phyloP scores from a whole-genome alignment of 148 eudicot species.

The Euryodendron excelsum region DNA sequence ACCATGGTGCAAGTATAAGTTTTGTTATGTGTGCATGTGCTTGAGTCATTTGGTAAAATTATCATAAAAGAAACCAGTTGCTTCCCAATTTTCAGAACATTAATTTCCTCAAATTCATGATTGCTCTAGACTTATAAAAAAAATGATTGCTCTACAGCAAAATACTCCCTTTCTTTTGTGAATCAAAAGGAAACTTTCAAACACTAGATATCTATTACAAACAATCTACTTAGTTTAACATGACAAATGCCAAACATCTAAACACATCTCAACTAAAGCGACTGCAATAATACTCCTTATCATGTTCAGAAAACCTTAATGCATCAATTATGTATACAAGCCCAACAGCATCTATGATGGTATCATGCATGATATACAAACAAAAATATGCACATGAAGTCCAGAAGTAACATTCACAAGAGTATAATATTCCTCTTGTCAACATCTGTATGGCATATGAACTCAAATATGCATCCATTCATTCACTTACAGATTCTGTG shows the following conservation, averaged over 20 bases:
- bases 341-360: neutral
- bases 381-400: neutral
- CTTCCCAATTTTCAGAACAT: constrained; percentile 1
- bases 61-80: neutral
- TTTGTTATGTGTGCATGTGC: neutral
- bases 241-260: neutral
- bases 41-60: neutral
- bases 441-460: neutral
- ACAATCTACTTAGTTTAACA: no score
- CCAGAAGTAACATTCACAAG: neutral
- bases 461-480: neutral
- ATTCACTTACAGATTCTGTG: constrained; percentile 64
- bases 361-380: neutral
- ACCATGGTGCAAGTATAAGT: neutral
- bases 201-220: neutral
- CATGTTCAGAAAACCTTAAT: neutral
- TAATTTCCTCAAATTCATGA: neutral
- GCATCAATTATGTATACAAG: neutral
- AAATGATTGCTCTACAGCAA: no score
- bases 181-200: neutral
- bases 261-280: neutral
- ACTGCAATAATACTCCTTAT: neutral
- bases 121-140: no score
- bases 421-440: neutral
- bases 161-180: neutral